phyloP scores from a whole-genome alignment of 345 rosid species.

The Heritiera littoralis region DNA sequence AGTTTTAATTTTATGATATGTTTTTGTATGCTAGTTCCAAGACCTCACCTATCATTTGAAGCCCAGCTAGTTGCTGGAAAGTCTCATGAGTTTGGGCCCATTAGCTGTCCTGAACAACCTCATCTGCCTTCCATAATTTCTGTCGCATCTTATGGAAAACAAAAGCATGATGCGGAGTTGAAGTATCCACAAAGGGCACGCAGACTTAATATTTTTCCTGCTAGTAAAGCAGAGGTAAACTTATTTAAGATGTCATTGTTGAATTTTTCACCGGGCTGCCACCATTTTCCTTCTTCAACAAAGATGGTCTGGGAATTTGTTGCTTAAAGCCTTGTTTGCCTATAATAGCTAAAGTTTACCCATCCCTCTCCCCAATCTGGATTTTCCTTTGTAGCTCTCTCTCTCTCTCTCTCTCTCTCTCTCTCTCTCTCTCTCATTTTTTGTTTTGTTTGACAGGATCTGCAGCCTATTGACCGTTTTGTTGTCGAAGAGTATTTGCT shows the following conservation, averaged over 20 bases:
- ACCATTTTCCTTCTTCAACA: background rate
- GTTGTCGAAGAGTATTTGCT: constrained; percentile 89
- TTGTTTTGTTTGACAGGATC: constrained; percentile 57
- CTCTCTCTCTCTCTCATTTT: background rate
- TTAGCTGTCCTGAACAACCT: constrained; percentile 80
- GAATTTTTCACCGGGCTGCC: background rate
- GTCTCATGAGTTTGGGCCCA: constrained; percentile 70
- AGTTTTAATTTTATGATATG: background rate
- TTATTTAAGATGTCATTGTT: background rate
- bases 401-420: background rate
- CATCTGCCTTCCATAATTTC: constrained; percentile 55
- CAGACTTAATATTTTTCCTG: constrained; percentile 87
- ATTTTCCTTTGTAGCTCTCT: constrained; percentile 20
- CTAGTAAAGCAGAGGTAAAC: constrained; percentile 75
- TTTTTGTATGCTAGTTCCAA: constrained; percentile 65
- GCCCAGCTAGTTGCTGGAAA: constrained; percentile 98
- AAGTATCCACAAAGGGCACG: constrained; percentile 88
- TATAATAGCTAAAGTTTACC: background rate
- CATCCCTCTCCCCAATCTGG: background rate
- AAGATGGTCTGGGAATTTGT: background rate
- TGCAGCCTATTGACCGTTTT: constrained; percentile 94
- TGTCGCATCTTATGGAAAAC: constrained; percentile 57
- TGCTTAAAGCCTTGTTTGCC: background rate
- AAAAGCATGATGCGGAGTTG: constrained; percentile 77
- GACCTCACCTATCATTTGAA: constrained; percentile 96